A percentile compares a stretch with the other conserved stretches of the same genome.
These are phyloP conservation scores for Chaetomiaceae sp. DNA, from an alignment of 2,329 filamentous ascomycete genomes.

Conservation along the genomic window DNA sequence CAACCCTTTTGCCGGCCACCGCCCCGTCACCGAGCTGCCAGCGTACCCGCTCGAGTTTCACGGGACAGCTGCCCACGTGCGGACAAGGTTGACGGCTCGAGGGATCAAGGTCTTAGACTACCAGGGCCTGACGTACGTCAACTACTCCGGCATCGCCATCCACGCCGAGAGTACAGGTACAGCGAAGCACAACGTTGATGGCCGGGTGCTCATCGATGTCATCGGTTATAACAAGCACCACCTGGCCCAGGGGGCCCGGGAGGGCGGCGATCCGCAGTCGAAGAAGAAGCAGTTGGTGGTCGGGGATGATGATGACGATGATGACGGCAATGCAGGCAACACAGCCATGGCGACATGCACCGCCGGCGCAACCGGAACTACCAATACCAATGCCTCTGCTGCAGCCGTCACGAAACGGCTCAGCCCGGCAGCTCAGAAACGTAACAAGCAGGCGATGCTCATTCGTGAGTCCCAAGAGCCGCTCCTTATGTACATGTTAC, in stretches of 20 bases:
- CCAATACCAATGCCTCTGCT: background rate
- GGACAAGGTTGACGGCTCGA: constrained; percentile 31
- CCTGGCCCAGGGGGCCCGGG: constrained; percentile 34
- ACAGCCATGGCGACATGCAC: background rate
- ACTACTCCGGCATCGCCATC: constrained; percentile 41
- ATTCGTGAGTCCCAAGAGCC: constrained; percentile 29
- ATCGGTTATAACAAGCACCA: constrained; percentile 42
- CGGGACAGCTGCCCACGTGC: constrained; percentile 30
- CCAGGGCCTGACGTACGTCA: constrained; percentile 39
- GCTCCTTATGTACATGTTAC: constrained; percentile 40
- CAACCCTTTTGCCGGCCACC: constrained; percentile 36
- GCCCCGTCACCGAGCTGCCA: constrained; percentile 37
- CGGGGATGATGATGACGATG: background rate
- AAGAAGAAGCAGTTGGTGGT: constrained; percentile 23
- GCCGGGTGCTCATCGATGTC: constrained; percentile 39
- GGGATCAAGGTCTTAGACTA: constrained; percentile 40
- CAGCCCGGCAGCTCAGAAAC: constrained; percentile 33
- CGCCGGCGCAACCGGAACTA: no score
- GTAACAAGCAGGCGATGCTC: constrained; percentile 40
- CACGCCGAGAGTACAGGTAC: constrained; percentile 19
- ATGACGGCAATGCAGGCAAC: constrained; percentile 2
- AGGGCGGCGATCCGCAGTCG: constrained; percentile 32
- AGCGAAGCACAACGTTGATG: constrained; percentile 38
- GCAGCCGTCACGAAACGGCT: constrained; percentile 27
- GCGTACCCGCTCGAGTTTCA: constrained; percentile 38